Base-by-base conservation (phyloP, 2,329 filamentous ascomycete species). In the Colletotrichum musicola region DNA sequence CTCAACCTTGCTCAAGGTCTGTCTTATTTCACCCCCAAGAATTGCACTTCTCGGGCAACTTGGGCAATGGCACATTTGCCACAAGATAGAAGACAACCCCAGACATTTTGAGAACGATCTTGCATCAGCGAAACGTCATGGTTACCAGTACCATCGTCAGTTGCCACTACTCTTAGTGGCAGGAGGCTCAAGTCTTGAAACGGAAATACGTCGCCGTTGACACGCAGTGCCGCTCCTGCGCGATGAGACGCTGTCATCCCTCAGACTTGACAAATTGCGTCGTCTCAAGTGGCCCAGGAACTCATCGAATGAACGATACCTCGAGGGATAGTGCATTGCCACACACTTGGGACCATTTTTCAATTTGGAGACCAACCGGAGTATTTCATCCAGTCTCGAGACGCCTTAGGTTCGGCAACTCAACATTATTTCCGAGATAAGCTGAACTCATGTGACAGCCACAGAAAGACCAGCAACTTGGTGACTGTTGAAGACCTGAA, bases 301-400 rank as follows among this genome's bases (percentile, higher is more conserved):
- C 5, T 25, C n/a, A 27, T 49, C 30, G 14, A 57, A 54, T 44
- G 38, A 20, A 64, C 35, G 60, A 68, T 64, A 49, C 46, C 54
- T 55, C 16, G 12, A 44, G 44, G 13, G 55, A 25, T 38, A 27
- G 30, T 50, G 47, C 54, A 40, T 30, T n/a, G 42, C 38, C 49
- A 16, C 13, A 7, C 46, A 42, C 46, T 38, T 22, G 20, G 20
- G 20, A 42, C 63, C 16, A 20, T n/a, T 20, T 10, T 6, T 22
- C 6, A 4, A 20, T 35, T 62, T 55, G 30, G 42, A 50, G 4
- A 42, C 35, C n/a, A 22, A 42, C 30, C 25, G 12, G 49, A n/a
- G 47, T 10, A 47, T 27, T 25, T 58, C 53, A 49, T 42, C 27
- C 30, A 22, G n/a, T 27, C 44, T 16, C 22, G 20, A 44, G 12